Conservation (phyloP, 2,329 filamentous ascomycete species). For the Cladosporium colombiae region DNA sequence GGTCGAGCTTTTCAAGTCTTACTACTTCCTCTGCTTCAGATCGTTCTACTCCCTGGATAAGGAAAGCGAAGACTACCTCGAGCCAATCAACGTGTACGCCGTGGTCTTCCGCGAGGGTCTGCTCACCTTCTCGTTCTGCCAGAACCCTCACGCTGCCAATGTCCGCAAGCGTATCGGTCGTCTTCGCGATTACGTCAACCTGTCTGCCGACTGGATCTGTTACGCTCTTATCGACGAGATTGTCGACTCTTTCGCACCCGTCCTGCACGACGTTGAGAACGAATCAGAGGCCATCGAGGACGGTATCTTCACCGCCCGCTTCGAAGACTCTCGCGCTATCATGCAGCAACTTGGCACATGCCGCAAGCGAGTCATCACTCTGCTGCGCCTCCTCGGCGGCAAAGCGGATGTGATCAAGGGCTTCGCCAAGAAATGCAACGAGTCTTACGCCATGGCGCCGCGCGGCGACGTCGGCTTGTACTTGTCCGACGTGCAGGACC, state of each 20-base stretch:
- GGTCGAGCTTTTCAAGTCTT: constrained; percentile 94
- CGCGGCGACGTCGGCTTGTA: constrained; percentile 97
- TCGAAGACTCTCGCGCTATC: constrained; percentile 85
- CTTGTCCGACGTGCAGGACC: constrained; percentile 95
- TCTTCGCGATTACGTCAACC: constrained; percentile 89
- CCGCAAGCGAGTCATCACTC: constrained; percentile 90
- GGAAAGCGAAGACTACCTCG: constrained; percentile 77
- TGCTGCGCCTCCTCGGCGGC: constrained; percentile 89
- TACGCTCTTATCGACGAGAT: constrained; percentile 99
- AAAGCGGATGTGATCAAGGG: constrained; percentile 98
- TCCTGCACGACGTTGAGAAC: constrained; percentile 81
- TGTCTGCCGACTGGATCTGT: constrained; percentile 98
- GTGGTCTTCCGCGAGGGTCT: constrained; percentile 95
- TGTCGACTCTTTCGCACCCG: constrained; percentile 90
- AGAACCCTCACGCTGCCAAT: constrained; percentile 82
- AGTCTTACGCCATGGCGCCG: constrained; percentile 92
- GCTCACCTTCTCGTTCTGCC: constrained; percentile 88
- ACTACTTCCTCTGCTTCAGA: constrained; percentile 97
- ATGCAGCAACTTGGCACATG: constrained; percentile 85
- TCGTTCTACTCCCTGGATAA: constrained; percentile 86
- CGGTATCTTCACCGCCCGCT: constrained; percentile 86
- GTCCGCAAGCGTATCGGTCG: constrained; percentile 90
- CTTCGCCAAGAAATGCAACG: constrained; percentile 98
- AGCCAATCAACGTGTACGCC: constrained; percentile 95
- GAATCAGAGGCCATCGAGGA: constrained; percentile 95